Conservation (phyloP, 495 filamentous ascomycete species). For the Penicillium desertorum region DNA sequence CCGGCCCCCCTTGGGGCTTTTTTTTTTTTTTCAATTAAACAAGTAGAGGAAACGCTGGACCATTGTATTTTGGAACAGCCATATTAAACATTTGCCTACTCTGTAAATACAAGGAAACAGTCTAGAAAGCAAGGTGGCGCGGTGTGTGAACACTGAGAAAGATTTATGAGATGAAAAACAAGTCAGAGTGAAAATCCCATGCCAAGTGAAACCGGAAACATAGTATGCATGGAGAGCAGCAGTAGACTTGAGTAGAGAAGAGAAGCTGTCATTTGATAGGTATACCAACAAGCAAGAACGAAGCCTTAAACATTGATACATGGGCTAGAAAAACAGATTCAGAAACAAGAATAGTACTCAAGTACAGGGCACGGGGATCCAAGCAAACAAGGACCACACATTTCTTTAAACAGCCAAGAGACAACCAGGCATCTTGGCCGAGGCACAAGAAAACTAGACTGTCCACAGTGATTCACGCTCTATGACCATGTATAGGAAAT, state of each 20-base stretch:
- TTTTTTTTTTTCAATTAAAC: too few species aligned
- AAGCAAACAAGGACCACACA: conserved; percentile 4
- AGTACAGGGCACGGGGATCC: not conserved
- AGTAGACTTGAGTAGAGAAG: not conserved
- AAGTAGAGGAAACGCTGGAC: too few species aligned
- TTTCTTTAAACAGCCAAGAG: not conserved
- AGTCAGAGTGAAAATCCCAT: not conserved
- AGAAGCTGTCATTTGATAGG: not conserved
- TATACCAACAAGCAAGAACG: not conserved
- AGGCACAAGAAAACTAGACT: conserved; percentile 7
- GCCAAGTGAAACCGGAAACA: not conserved
- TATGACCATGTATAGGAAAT: conserved; percentile 12
- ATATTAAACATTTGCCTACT: too few species aligned
- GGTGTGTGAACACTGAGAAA: too few species aligned
- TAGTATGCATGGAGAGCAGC: not conserved
- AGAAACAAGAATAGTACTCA: not conserved
- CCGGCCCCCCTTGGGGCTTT: too few species aligned
- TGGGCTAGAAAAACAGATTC: not conserved
- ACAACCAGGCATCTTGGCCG: not conserved
- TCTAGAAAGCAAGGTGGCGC: too few species aligned
- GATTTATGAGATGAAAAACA: not conserved
- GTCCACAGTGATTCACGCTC: conserved; percentile 1
- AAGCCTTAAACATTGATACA: not conserved
- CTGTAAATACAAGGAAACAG: too few species aligned
- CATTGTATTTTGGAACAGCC: too few species aligned